Conservation (phyloP, 1,139 yeast species). For the Debaryomyces sp. region DNA sequence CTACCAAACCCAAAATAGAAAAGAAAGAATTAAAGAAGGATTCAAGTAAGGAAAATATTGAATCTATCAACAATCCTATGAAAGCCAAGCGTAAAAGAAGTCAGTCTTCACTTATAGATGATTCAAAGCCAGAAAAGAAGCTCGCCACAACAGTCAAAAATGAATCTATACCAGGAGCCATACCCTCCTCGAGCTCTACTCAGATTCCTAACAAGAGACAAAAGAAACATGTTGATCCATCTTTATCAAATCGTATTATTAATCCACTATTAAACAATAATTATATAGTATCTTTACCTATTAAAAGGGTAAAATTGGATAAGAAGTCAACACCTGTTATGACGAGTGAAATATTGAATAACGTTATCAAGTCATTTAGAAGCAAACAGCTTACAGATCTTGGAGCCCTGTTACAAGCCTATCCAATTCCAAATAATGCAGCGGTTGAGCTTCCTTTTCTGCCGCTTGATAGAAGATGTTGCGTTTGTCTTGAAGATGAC, state of each 20-base stretch:
- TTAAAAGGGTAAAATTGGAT: conserved; percentile 13
- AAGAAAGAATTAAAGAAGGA: neutral
- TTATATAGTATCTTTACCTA: conserved; percentile 19
- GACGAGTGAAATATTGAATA: conserved; percentile 13
- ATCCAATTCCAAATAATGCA: conserved; percentile 24
- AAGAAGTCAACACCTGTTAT: conserved; percentile 16
- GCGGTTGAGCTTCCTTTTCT: conserved; percentile 26
- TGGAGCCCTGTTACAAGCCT: conserved; percentile 20
- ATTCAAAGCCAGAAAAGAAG: neutral
- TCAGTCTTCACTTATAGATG: neutral
- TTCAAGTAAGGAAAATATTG: neutral
- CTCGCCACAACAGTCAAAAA: conserved; percentile 71
- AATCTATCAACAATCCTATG: neutral
- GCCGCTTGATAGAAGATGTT: conserved; percentile 44
- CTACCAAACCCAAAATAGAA: neutral
- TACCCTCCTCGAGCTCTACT: too few species aligned
- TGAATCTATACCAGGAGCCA: conserved; percentile 83
- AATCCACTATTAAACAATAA: conserved; percentile 22
- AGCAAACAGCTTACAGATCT: conserved; percentile 28
- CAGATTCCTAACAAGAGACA: conserved; percentile 8
- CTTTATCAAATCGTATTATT: conserved; percentile 12
- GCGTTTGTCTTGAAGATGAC: conserved; percentile 56
- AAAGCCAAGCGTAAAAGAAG: conserved; percentile 8
- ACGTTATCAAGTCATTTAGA: conserved; percentile 19
- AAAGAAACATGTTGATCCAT: conserved; percentile 7